Conservation (phyloP, 2,329 filamentous ascomycete species). For the Colletotrichum scovillei region DNA sequence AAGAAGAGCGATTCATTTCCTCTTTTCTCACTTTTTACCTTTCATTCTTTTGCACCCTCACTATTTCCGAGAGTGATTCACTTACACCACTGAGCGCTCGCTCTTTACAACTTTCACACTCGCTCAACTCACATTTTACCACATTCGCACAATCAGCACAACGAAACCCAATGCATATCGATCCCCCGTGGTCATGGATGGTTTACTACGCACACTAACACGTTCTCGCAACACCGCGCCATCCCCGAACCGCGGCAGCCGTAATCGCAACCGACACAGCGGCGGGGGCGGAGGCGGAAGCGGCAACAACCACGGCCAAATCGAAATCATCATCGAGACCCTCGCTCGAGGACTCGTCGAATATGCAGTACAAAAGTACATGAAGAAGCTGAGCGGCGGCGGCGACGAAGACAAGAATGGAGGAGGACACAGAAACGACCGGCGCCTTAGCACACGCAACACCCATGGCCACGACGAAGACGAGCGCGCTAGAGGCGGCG, state of each 20-base stretch:
- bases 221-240: constrained; percentile 15
- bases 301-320: constrained; percentile 6
- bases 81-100: background rate
- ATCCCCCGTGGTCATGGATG: constrained; percentile 16
- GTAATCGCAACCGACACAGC: constrained; percentile 1
- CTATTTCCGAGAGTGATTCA: background rate
- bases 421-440: background rate
- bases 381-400: constrained; percentile 1
- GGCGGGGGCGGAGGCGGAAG: background rate
- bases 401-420: background rate
- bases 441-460: background rate
- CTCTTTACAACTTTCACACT: background rate
- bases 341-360: constrained; percentile 29
- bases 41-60: background rate
- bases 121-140: background rate
- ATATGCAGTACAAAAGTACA: constrained; percentile 32
- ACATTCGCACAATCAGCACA: background rate
- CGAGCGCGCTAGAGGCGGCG: constrained; percentile 14
- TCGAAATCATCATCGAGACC: constrained; percentile 22
- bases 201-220: constrained; percentile 20
- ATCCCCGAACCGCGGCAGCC: constrained; percentile 11
- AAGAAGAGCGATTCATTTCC: background rate
- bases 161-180: background rate
- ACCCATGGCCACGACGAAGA: background rate
- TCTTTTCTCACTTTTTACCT: background rate